These are phyloP conservation scores for Avena sativa DNA, from an alignment of 176 grass and related monocot genomes.

Conservation along the genomic window DNA sequence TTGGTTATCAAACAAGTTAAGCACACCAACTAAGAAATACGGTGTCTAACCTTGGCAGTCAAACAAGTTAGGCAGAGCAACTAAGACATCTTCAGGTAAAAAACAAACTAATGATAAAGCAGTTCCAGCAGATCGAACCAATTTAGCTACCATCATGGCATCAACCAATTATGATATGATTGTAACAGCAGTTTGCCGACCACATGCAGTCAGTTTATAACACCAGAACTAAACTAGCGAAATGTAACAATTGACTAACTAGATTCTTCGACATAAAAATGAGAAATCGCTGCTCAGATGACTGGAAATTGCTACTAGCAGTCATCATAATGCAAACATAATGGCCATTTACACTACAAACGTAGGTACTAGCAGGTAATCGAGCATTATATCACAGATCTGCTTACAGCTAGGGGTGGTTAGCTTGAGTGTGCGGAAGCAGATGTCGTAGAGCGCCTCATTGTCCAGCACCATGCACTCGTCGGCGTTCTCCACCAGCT, in stretches of 20 bases:
- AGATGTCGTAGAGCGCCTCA: constrained; percentile 84
- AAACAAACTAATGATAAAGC: no score
- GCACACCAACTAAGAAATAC: background rate
- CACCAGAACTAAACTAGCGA: background rate
- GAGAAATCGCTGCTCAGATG: background rate
- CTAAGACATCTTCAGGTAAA: no score
- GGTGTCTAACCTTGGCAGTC: background rate
- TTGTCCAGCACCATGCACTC: constrained; percentile 94
- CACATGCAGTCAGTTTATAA: background rate
- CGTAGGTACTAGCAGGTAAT: background rate
- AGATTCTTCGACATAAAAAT: background rate
- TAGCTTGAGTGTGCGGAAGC: constrained; percentile 86
- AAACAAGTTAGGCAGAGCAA: background rate
- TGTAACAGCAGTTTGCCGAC: background rate
- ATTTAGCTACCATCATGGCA: background rate
- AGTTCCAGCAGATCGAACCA: background rate
- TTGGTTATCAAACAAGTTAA: background rate
- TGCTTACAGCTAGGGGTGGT: constrained; percentile 84
- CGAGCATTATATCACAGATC: background rate
- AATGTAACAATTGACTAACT: background rate
- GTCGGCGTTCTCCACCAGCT: constrained; percentile 90
- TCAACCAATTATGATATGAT: background rate
- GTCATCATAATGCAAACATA: background rate
- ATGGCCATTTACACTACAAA: background rate
- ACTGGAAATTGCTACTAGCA: background rate